Conservation (phyloP, 768 basidiomycete species). For the Kockovaella imperatae region DNA sequence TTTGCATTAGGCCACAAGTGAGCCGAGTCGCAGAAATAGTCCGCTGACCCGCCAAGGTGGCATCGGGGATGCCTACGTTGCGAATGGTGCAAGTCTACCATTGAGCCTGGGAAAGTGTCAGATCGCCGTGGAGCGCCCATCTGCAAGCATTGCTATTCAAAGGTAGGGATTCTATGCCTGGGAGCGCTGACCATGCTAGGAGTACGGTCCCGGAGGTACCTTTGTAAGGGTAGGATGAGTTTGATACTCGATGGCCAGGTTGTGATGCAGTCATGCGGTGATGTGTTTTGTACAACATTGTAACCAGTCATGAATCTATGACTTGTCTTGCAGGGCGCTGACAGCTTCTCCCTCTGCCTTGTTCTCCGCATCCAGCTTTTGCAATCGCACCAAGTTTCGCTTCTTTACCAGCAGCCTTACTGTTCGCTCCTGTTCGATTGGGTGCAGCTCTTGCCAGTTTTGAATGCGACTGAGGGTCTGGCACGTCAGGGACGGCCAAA, state of each 20-base stretch:
- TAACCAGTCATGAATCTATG: too few relatives aligned
- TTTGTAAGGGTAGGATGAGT: too few relatives aligned
- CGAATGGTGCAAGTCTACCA: conserved; percentile 24
- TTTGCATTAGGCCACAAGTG: conserved; percentile 6
- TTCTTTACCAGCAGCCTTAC: conserved; percentile 51
- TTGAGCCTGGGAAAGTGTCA: conserved; percentile 37
- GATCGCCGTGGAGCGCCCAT: conserved; percentile 32
- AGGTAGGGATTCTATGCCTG: conserved; percentile 13
- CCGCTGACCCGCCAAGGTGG: conserved; percentile 11
- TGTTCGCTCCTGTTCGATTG: conserved; percentile 55
- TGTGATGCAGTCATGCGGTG: too few relatives aligned
- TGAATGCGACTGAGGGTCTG: conserved; percentile 62
- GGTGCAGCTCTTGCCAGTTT: conserved; percentile 58
- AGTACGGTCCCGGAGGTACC: conserved; percentile 35
- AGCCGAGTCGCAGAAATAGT: not conserved
- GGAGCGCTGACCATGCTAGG: conserved; percentile 10
- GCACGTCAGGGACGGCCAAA: not conserved
- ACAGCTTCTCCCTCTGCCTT: conserved; percentile 7
- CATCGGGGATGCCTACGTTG: conserved; percentile 35
- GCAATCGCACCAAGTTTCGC: conserved; percentile 36
- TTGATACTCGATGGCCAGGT: too few relatives aligned
- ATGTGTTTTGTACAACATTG: too few relatives aligned
- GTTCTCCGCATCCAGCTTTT: conserved; percentile 30
- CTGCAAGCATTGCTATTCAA: conserved; percentile 40
- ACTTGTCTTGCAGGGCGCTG: conserved; percentile 7